These are phyloP conservation scores for Calonectria honghensis DNA, from an alignment of 2,329 filamentous ascomycete genomes.

Conservation along the genomic window DNA sequence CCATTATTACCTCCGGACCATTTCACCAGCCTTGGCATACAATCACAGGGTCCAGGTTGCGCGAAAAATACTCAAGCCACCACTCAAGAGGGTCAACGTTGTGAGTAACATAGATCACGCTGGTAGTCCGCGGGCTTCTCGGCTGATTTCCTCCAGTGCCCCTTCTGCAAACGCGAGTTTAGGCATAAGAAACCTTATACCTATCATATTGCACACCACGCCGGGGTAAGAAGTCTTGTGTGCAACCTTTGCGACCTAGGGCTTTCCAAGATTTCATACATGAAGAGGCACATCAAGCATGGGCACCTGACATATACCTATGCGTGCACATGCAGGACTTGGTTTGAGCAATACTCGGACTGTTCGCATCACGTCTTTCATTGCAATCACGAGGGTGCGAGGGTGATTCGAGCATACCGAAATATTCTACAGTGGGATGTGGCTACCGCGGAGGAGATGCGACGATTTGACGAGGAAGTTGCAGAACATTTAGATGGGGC, in stretches of 20 bases:
- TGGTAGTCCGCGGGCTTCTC: background rate
- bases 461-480: background rate
- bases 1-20: background rate
- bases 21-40: background rate
- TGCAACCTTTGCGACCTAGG: background rate
- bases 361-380: background rate
- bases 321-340: background rate
- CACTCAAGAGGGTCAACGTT: background rate
- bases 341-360: background rate
- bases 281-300: background rate
- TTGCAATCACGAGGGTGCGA: background rate
- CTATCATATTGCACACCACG: background rate
- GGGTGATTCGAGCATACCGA: background rate
- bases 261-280: background rate
- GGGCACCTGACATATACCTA: background rate
- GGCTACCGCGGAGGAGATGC: background rate
- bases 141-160: background rate
- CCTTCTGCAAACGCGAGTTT: background rate
- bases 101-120: background rate
- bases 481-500: background rate
- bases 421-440: background rate
- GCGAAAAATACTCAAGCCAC: background rate
- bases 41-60: background rate
- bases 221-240: background rate
- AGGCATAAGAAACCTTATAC: background rate